Evolutionary conservation across 1,284 basidiomycete genomes (phyloP), one percentile per base, ranked within the genome.

Genomic region (Ceratobasidium sp.): DNA sequence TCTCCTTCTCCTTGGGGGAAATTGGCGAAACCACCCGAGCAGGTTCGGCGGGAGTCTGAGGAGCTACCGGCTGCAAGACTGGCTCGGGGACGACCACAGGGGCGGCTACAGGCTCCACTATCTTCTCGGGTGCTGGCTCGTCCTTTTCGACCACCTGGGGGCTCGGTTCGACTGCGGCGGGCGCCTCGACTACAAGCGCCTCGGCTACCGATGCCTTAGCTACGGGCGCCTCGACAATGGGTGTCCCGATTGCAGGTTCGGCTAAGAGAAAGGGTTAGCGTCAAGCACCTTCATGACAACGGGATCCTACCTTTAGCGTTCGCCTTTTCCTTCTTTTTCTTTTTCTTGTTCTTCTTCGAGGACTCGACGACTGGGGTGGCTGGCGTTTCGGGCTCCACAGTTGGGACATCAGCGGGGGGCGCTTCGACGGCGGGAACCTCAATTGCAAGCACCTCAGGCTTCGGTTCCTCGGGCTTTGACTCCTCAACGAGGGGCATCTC

Each of bases 1-100:
- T 71, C 57, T 60, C 57, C 41, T 71, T 71, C 69, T 71, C 57
- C 55, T 60, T 71, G 7, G 69, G 69, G 10, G 55, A 30, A 4
- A 54, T 60, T 14, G 67, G 52, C 4, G 67, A 55, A 41, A n/a
- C 50, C 16, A n/a, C 8, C 6, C 48, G 33, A 20, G 30, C 33
- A 38, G 33, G 60, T 38, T 62, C 60, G 30, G 38, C 16, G 60
- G 60, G 18, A 38, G 60, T 35, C 60, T 20, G 14, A 27, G 60
- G 18, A 62, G 33, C 30, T 14, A 62, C 33, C n/a, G 38, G 30
- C n/a, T 62, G 23, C 10, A 38, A 23, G n/a, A 52, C 27, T 67
- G 23, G 55, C 7, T 69, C 50, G 52, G 67, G 27, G 35, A 57
- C 52, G 14, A 48, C 48, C 16, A 38, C 16, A 20, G 27, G 46